These are phyloP conservation scores for Eucalyptus dawsonii DNA, from an alignment of 345 rosid species.

Conservation along the genomic window DNA sequence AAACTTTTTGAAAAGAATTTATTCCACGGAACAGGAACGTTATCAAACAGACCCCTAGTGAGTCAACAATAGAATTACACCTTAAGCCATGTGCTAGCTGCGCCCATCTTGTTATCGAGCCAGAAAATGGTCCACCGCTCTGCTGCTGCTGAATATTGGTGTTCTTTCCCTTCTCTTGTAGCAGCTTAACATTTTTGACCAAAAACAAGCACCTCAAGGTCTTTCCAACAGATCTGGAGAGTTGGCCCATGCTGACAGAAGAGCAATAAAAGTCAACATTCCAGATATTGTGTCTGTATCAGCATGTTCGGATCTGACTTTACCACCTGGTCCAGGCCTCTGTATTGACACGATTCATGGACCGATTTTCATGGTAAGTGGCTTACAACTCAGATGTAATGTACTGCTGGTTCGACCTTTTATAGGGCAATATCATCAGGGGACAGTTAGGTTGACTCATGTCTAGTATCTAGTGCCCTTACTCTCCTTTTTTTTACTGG, in stretches of 20 bases:
- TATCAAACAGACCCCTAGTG: neutral
- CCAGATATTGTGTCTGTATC: slow-evolving; percentile 79
- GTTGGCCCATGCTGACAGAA: slow-evolving; percentile 26
- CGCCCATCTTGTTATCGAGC: neutral
- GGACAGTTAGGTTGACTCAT: neutral
- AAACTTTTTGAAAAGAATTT: too few relatives aligned
- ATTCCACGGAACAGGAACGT: too few relatives aligned
- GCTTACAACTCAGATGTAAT: neutral
- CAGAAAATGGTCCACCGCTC: neutral
- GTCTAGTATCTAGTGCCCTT: neutral
- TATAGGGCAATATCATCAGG: neutral
- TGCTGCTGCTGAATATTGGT: neutral
- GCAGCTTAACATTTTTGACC: slow-evolving; percentile 48
- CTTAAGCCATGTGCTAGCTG: neutral
- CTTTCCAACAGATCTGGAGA: slow-evolving; percentile 49
- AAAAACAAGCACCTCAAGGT: slow-evolving; percentile 39
- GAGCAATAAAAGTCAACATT: slow-evolving; percentile 52
- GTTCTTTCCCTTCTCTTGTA: neutral
- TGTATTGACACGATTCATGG: slow-evolving; percentile 73
- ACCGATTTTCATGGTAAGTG: slow-evolving; percentile 69
- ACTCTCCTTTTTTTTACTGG: neutral
- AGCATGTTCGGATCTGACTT: slow-evolving; percentile 82
- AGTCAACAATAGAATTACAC: neutral
- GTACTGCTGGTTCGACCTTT: neutral
- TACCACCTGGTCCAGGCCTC: slow-evolving; percentile 97